Evolutionary conservation across 2,329 filamentous ascomycete genomes (phyloP).

Genomic region (Rutstroemia sp.): DNA sequence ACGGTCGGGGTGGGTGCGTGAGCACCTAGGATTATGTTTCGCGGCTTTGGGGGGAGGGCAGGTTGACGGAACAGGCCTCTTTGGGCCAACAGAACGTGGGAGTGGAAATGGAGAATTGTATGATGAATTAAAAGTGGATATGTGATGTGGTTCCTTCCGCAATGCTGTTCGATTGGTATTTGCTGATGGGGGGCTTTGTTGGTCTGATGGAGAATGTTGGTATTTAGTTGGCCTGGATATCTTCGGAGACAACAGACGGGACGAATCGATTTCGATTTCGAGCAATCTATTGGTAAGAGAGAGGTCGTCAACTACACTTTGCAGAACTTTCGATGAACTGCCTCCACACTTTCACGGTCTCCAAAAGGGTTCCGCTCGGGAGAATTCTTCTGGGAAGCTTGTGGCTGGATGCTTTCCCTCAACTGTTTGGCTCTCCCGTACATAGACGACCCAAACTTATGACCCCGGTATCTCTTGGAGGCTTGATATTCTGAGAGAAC

Average conservation of each 20-base stretch:
- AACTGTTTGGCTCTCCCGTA: neutral
- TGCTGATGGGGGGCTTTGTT: neutral
- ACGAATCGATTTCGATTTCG: neutral
- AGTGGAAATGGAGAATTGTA: neutral
- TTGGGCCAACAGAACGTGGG: neutral
- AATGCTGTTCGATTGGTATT: neutral
- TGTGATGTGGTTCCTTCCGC: neutral
- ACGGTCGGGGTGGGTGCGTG: neutral
- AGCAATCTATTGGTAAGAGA: neutral
- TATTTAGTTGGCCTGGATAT: neutral
- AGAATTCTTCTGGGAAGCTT: slow-evolving; percentile 1
- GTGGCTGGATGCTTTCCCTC: slow-evolving; percentile 2
- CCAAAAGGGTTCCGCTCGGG: neutral
- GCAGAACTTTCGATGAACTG: neutral
- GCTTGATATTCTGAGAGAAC: slow-evolving; percentile 3
- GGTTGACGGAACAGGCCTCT: neutral
- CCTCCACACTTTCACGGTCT: neutral
- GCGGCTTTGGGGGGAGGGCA: neutral
- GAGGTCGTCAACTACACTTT: neutral
- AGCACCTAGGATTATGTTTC: slow-evolving; percentile 1
- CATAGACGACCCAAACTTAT: slow-evolving; percentile 4
- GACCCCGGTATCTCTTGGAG: neutral
- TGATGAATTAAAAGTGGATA: neutral
- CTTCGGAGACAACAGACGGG: neutral
- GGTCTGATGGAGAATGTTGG: neutral